Evolutionary conservation across 129 eudicot species (phyloP).

Genomic region (Flaveria trinervia): DNA sequence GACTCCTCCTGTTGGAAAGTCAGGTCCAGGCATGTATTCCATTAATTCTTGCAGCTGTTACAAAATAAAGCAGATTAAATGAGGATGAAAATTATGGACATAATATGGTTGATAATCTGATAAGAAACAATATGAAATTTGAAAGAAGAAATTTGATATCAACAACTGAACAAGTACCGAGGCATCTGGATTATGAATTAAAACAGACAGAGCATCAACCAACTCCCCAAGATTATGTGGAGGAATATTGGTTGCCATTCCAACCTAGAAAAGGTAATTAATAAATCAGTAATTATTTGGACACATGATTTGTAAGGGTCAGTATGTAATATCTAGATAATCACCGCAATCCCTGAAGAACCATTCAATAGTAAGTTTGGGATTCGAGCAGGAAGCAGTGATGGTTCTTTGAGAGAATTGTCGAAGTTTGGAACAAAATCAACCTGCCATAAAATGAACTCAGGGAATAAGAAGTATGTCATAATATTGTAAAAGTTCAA

Average conservation of each 20-base stretch:
- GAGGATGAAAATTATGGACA: background rate
- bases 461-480: constrained; percentile 9
- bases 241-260: constrained; percentile 98
- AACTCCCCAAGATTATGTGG: constrained; percentile 98
- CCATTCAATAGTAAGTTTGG: constrained; percentile 89
- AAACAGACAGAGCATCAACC: constrained; percentile 81
- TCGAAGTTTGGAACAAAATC: constrained; percentile 92
- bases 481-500: constrained; percentile 12
- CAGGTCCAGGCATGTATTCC: constrained; percentile 99
- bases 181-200: constrained; percentile 93
- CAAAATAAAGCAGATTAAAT: constrained; percentile 20
- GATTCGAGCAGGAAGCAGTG: constrained; percentile 87
- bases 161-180: constrained; percentile 50
- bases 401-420: constrained; percentile 86
- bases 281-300: background rate
- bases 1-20: constrained; percentile 96
- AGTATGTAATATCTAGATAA: constrained; percentile 10
- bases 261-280: constrained; percentile 50
- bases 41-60: constrained; percentile 85
- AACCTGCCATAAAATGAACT: constrained; percentile 54
- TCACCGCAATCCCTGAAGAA: constrained; percentile 97
- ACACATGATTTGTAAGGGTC: constrained; percentile 1
- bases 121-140: constrained; percentile 6
- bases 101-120: background rate
- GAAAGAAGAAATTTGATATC: constrained; percentile 6